Evolutionary conservation across 164 flowering plant genomes (phyloP).

Genomic region (Santalum album): DNA sequence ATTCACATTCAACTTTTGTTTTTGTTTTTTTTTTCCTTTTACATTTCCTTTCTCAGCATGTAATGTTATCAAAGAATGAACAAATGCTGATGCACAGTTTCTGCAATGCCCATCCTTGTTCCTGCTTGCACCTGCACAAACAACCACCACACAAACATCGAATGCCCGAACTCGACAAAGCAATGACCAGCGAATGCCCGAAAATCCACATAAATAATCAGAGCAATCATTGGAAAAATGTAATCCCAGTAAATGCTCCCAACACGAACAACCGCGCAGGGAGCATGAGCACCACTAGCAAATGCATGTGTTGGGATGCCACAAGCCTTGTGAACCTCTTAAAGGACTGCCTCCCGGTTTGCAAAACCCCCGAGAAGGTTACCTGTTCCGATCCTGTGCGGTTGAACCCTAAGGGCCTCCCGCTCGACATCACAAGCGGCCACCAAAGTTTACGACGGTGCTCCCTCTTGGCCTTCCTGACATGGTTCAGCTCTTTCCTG

Average conservation of each 20-base stretch:
- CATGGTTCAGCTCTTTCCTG: conserved; percentile 54
- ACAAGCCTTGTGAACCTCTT: conserved; percentile 60
- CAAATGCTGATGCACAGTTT: no score
- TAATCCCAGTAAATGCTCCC: conserved; percentile 28
- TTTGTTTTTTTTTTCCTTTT: no score
- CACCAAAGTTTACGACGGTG: conserved; percentile 59
- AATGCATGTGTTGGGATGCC: conserved; percentile 61
- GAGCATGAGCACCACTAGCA: conserved; percentile 54
- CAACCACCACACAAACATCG: no score
- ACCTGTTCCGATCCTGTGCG: conserved; percentile 18
- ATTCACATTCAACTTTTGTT: no score
- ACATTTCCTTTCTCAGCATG: no score
- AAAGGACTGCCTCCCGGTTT: conserved; percentile 46
- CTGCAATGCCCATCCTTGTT: no score
- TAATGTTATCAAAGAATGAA: no score
- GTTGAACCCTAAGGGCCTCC: conserved; percentile 8
- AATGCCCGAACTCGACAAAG: no score
- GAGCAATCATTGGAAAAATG: conserved; percentile 7
- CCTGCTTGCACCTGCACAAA: no score
- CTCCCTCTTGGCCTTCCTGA: conserved; percentile 57
- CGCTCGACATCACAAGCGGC: conserved; percentile 46
- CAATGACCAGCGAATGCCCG: no score
- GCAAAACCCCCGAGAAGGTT: conserved; percentile 44
- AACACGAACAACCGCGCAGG: conserved; percentile 51
- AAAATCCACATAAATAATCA: not conserved